Conservation (phyloP, 345 rosid species). For the Punica granatum region DNA sequence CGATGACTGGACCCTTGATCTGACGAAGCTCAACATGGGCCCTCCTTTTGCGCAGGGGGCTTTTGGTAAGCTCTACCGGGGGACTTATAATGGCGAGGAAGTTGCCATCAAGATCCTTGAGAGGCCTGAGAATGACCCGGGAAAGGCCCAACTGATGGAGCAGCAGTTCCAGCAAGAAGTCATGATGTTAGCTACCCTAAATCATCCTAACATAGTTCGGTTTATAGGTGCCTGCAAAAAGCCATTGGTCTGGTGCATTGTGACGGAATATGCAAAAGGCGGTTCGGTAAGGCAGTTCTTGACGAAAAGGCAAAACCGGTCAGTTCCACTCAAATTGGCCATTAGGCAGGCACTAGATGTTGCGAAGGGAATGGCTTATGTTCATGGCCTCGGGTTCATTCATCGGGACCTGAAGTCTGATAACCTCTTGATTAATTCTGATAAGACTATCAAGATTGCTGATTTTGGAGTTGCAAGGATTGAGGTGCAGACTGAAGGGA, state of each 20-base stretch:
- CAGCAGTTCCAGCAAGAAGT: conserved; percentile 42
- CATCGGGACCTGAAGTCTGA: conserved; percentile 41
- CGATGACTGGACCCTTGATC: conserved; percentile 32
- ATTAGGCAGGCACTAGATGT: conserved; percentile 40
- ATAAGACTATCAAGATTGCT: conserved; percentile 39
- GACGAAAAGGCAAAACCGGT: conserved; percentile 22
- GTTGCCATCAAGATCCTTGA: conserved; percentile 41
- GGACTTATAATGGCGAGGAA: conserved; percentile 35
- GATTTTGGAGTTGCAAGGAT: conserved; percentile 44
- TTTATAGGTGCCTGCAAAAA: conserved; percentile 34
- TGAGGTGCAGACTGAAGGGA: conserved; percentile 40
- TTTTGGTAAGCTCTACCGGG: conserved; percentile 40
- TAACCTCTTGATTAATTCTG: conserved; percentile 29
- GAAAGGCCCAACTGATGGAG: conserved; percentile 28
- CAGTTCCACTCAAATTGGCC: conserved; percentile 34
- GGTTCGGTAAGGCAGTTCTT: conserved; percentile 35
- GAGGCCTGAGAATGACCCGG: conserved; percentile 31
- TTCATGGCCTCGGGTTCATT: conserved; percentile 30
- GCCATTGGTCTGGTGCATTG: conserved; percentile 42
- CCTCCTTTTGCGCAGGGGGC: conserved; percentile 39
- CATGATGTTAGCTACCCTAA: conserved; percentile 33
- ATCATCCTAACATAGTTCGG: conserved; percentile 32
- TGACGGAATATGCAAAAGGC: conserved; percentile 38
- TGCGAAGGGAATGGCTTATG: conserved; percentile 42
- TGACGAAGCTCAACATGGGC: conserved; percentile 34